Evolutionary conservation across 331 rosid genomes (phyloP).

Genomic region (Cydonia oblonga): DNA sequence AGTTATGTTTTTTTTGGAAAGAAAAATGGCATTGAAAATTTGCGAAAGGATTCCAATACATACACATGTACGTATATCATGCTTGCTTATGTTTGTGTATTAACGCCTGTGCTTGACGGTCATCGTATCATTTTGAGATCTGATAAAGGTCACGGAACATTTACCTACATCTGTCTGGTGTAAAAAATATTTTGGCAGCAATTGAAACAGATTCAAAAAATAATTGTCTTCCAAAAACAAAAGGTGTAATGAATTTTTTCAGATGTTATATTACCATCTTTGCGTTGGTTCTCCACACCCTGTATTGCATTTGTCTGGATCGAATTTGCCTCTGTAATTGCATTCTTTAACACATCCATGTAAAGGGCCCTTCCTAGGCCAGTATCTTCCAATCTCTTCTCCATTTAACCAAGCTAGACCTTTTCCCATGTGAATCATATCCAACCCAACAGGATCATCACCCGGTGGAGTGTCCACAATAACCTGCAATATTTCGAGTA

Average conservation of each 20-base stretch:
- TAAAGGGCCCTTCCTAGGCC: slow-evolving; percentile 60
- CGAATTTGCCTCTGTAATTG: slow-evolving; percentile 77
- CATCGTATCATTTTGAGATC: neutral
- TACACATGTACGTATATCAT: neutral
- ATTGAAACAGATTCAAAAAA: neutral
- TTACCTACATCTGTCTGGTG: neutral
- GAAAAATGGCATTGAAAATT: neutral
- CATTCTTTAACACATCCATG: slow-evolving; percentile 65
- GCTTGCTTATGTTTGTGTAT: neutral
- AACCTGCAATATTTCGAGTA: slow-evolving; percentile 30
- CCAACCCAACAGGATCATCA: slow-evolving; percentile 78
- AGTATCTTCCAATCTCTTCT: slow-evolving; percentile 98
- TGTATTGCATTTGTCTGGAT: slow-evolving; percentile 72
- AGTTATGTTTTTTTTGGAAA: neutral
- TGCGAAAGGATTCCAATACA: neutral
- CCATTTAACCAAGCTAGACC: slow-evolving; percentile 98
- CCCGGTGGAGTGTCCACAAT: slow-evolving; percentile 69
- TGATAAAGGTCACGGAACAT: neutral
- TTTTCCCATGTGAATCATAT: slow-evolving; percentile 90
- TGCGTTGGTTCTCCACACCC: slow-evolving; percentile 95
- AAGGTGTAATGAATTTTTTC: neutral
- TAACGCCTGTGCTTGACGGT: neutral
- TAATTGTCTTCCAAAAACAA: neutral
- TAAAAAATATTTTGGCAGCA: neutral
- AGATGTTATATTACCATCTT: slow-evolving; percentile 45